Evolutionary conservation across 768 basidiomycete species (phyloP), one percentile per base, ranked within the genome.

Genomic region (Amanita rimosa): DNA sequence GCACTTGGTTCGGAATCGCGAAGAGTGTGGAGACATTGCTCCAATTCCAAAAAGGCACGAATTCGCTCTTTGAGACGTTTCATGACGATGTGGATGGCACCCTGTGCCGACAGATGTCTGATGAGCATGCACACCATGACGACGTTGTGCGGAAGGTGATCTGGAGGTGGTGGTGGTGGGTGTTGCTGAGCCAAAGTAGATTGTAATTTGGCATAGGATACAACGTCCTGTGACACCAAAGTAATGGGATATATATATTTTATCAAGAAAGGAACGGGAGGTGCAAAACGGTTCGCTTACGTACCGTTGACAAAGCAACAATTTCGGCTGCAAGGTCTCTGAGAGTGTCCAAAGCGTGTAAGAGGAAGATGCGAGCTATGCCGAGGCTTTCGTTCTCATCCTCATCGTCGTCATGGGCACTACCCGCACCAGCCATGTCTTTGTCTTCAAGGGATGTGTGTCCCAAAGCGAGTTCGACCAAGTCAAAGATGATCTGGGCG

Each of bases 261-360:
- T 1, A 9, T 27, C 5, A 27, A 9, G n/a, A n/a, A 9, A 27
- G 33, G 29, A 19, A 5, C n/a, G n/a, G n/a, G n/a, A n/a, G n/a
- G n/a, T n/a, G n/a, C n/a, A n/a, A 7, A 8, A 1, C 17, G 31
- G 29, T 1, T 31, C 3, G 11, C 13, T 13, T 31, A 58, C 65
- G 37, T 59, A 82, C 82, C 63, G 71, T 63, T n/a, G 75, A 72
- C 65, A 73, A 73, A 6, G 68, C 66, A 10, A 79, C 68, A 38
- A 82, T 65, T 54, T 81, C 71, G 7, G 68, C 64, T 1, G 74
- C 74, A 42, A 66, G 56, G 24, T 64, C 57, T 33, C 63, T 67
- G 7, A 81, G 54, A 11, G 58, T 57, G 19, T 46, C 49, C 11
- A 75, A 49, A 31, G 31, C 26, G 27, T 48, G 47, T n/a, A 31